Percentiles rank a stretch among this genome's conserved stretches.
These are phyloP conservation scores for Aspergillus ustus DNA, from an alignment of 2,329 filamentous ascomycete species.

Conservation along the genomic window DNA sequence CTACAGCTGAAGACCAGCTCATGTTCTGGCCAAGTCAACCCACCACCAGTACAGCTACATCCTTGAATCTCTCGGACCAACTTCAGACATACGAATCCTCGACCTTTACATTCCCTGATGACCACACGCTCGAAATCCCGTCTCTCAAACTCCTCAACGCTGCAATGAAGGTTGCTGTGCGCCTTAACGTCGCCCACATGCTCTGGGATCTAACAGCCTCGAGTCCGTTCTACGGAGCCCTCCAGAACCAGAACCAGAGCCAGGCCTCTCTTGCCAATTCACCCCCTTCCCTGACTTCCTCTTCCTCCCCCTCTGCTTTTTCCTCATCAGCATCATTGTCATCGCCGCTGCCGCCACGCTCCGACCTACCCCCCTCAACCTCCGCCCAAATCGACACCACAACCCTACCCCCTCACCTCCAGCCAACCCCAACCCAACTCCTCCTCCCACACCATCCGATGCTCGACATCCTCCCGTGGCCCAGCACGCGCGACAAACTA, in stretches of 20 bases:
- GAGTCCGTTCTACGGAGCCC: constrained; percentile 53
- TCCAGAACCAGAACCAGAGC: not conserved
- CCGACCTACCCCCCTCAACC: not conserved
- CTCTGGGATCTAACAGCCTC: constrained; percentile 54
- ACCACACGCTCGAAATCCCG: constrained; percentile 54
- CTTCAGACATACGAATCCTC: constrained; percentile 18
- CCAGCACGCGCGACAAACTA: constrained; percentile 56
- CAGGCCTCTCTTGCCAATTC: not conserved
- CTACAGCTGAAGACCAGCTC: not conserved
- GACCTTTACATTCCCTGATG: constrained; percentile 49
- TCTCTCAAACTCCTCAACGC: constrained; percentile 55
- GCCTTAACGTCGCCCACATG: constrained; percentile 48
- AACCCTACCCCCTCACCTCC: constrained; percentile 54
- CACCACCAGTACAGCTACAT: not conserved
- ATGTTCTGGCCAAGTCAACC: not conserved
- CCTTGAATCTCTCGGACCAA: constrained; percentile 7
- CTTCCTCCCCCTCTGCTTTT: constrained; percentile 10
- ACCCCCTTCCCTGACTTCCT: constrained; percentile 13
- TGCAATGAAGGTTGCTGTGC: constrained; percentile 52
- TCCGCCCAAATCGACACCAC: constrained; percentile 17
- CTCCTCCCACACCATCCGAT: constrained; percentile 61
- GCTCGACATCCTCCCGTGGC: constrained; percentile 64
- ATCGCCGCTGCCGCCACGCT: constrained; percentile 30
- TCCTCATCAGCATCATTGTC: not conserved
- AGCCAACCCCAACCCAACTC: constrained; percentile 56